Percentiles rank a stretch among this genome's conserved stretches.
Evolutionary conservation across 306 rosid genomes (phyloP).

Genomic region (Crataegus laevigata): DNA sequence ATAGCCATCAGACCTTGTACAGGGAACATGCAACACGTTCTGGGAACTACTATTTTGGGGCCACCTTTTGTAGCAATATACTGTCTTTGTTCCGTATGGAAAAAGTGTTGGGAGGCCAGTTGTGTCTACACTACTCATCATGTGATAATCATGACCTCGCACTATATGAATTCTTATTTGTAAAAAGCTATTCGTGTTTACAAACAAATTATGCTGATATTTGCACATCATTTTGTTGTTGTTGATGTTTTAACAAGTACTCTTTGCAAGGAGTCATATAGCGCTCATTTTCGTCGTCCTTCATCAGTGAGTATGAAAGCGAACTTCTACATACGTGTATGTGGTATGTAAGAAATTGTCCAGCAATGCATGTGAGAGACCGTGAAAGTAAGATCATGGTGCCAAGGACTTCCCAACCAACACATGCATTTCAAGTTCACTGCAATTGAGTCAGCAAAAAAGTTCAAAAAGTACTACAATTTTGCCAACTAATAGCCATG

Average conservation of each 20-base stretch:
- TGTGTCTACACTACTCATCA: too few species aligned
- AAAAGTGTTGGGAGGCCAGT: too few species aligned
- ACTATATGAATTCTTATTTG: not conserved
- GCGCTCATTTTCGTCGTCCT: not conserved
- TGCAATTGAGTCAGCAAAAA: not conserved
- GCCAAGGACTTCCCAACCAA: not conserved
- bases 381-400: not conserved
- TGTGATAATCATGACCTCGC: not conserved
- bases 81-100: too few species aligned
- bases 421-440: not conserved
- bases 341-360: not conserved
- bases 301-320: not conserved
- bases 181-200: not conserved
- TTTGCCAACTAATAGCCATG: not conserved
- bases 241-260: too few species aligned
- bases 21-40: not conserved
- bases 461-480: not conserved
- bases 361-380: not conserved
- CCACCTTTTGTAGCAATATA: too few species aligned
- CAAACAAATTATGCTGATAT: not conserved
- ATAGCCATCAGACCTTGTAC: not conserved
- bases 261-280: too few species aligned
- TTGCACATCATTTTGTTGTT: too few species aligned
- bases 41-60: not conserved
- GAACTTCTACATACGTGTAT: not conserved